A percentile compares a stretch with the other conserved stretches of the same genome.
These are phyloP conservation scores for Cladophialophora psammophila DNA, from an alignment of 2,329 filamentous ascomycete species.

Conservation along the genomic window DNA sequence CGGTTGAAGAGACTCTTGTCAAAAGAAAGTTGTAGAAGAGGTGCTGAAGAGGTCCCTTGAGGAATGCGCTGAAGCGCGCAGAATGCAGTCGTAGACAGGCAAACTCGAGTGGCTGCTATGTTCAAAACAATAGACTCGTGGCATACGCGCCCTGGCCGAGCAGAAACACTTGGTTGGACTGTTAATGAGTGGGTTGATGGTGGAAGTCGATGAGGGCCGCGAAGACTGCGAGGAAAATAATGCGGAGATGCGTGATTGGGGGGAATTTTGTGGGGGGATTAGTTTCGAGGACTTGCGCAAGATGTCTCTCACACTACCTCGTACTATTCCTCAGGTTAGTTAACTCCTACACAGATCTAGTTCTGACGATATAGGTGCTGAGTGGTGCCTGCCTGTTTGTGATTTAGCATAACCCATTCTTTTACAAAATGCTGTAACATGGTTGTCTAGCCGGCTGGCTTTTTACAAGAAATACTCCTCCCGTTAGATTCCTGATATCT, in stretches of 20 bases:
- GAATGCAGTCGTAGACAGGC: background rate
- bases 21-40: background rate
- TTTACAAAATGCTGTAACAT: background rate
- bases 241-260: conserved; percentile 18
- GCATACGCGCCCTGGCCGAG: background rate
- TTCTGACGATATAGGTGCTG: background rate
- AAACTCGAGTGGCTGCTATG: background rate
- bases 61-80: background rate
- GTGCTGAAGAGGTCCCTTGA: background rate
- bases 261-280: background rate
- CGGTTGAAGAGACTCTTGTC: background rate
- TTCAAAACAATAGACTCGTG: background rate
- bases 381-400: background rate
- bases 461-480: background rate
- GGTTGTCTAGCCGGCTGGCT: background rate
- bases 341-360: background rate
- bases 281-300: background rate
- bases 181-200: background rate
- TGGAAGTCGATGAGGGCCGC: background rate
- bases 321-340: background rate
- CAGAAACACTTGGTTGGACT: background rate
- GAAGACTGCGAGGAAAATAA: conserved; percentile 12
- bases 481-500: background rate
- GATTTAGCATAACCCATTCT: background rate
- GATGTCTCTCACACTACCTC: background rate